Evolutionary conservation across 2,329 filamentous ascomycete species (phyloP), one percentile per base, ranked within the genome.

Genomic region (Venturia nashicola): DNA sequence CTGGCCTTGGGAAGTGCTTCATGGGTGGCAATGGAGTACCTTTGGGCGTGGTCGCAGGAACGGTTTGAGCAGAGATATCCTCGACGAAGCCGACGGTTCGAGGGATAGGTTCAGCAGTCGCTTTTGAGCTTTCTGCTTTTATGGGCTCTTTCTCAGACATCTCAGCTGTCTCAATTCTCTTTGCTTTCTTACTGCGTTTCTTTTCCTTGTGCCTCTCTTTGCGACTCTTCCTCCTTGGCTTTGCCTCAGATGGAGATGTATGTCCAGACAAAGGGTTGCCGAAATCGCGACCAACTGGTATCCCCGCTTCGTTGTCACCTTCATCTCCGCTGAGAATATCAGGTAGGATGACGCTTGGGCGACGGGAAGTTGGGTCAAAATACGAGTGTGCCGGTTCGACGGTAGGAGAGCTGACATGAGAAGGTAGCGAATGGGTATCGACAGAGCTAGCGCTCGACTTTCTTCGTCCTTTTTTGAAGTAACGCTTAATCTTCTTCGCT

Each of bases 371-470:
- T 12, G 59, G 14, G 11, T 65, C 60, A 27, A 59, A 65, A 14
- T 59, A 63, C 27, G 34, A 42, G 18, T 46, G 60, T 32, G 64
- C 36, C 11, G 61, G 69, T 67, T 78, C 73, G 27, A 73, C 68
- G 43, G 77, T 78, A 11, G 78, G 77, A 20, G 79, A 79, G 64
- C 76, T 77, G 61, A 77, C 68, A 14, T 74, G 73, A 5, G 80
- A 80, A 3, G 76, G 74, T 4, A 74, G 70, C 2, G 77, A 78
- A 18, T 73, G 73, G 2, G 80, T 84, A 16, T 90, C 87, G 66
- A 83, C 83, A 32, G 86, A 91, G 70, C 85, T 85, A 42, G 82
- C 79, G 68, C 87, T 93, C 0, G 88, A 92, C 79, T 93, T 95
- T 74, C 89, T 86, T 67, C 84, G 86, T 36, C 51, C 51, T 59